Evolutionary conservation across 2,329 filamentous ascomycete species (phyloP), one percentile per base, ranked within the genome.

Genomic region (Xylariales sp.): DNA sequence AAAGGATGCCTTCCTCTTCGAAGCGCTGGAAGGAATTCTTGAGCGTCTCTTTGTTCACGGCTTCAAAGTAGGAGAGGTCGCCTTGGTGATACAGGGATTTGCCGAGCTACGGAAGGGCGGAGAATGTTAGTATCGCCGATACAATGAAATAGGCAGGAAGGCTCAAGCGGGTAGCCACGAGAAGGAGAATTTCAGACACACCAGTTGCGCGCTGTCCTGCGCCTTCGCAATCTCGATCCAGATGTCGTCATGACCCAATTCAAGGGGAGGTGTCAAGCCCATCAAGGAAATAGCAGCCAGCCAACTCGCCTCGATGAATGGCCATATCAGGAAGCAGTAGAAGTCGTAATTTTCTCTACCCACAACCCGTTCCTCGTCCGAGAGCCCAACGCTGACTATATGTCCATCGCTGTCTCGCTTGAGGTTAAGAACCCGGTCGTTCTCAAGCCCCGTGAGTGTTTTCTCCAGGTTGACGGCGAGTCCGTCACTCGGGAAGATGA

Each of bases 241-340:
- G 5, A 78, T 70, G 35, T 84, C 80, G n/a, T 72, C 71, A n/a
- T 71, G 68, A 45, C 56, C 56, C 44, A 73, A 62, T 1, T 58
- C 66, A 1, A 63, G 56, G 3, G 88, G 88, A 2, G 90, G 89
- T 0, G 87, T 84, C 11, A 97, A 73, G 32, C 91, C 90, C 70
- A 95, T 84, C 1, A 97, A 71, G 0, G 86, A 88, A 1, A 97
- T 84, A 0, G 89, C 86, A 9, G 88, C 90, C 2, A 98, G 76
- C 93, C 93, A 98, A 39, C 79, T 84, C 0, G 90, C 86, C 63
- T 98, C 93, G 51, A 97, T 90, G 53, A 98, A 98, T 0, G 93
- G 93, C 93, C 93, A 98, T 48, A 98, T 88, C 15, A 98, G 68
- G 72, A 97, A 98, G 66, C 91, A 97, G 66, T 97, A 97, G 64